Percentiles rank a stretch among this genome's conserved stretches.
These are phyloP conservation scores for Colletotrichum agaves DNA, from an alignment of 2,329 filamentous ascomycete genomes.

Conservation along the genomic window DNA sequence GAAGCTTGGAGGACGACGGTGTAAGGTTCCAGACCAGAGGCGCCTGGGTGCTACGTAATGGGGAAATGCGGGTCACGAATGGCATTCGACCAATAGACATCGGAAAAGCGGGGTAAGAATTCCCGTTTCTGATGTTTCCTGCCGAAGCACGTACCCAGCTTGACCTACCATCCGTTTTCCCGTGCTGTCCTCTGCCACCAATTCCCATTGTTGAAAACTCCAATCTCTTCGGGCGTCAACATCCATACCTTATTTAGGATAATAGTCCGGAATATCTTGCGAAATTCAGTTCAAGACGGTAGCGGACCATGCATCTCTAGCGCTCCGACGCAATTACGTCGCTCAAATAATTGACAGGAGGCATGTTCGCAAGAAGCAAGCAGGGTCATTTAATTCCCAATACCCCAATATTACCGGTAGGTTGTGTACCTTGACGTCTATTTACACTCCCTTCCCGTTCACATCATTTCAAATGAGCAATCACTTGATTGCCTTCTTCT, in stretches of 20 bases:
- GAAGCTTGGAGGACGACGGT: slow-evolving; percentile 30
- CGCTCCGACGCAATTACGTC: too few relatives aligned
- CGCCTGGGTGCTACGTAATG: slow-evolving; percentile 35
- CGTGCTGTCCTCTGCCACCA: too few relatives aligned
- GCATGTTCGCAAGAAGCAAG: background rate
- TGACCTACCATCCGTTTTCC: too few relatives aligned
- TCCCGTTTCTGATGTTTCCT: slow-evolving; percentile 3
- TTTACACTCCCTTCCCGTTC: slow-evolving; percentile 8
- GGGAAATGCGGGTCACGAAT: slow-evolving; percentile 3
- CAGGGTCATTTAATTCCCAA: background rate
- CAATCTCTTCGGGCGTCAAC: background rate
- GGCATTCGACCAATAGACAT: slow-evolving; percentile 23
- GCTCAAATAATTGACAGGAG: background rate
- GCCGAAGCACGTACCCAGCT: slow-evolving; percentile 17
- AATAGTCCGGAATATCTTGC: too few relatives aligned
- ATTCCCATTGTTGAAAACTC: background rate
- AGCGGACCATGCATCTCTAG: too few relatives aligned
- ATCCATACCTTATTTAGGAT: background rate
- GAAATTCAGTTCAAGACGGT: too few relatives aligned
- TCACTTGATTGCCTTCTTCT: background rate
- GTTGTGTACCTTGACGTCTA: slow-evolving; percentile 1
- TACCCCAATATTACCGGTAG: background rate
- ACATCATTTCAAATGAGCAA: background rate
- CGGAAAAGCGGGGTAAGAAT: slow-evolving; percentile 27
- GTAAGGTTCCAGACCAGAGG: slow-evolving; percentile 28